These are phyloP conservation scores for Exophiala sp. DNA, from an alignment of 2,329 filamentous ascomycete species.

Conservation along the genomic window DNA sequence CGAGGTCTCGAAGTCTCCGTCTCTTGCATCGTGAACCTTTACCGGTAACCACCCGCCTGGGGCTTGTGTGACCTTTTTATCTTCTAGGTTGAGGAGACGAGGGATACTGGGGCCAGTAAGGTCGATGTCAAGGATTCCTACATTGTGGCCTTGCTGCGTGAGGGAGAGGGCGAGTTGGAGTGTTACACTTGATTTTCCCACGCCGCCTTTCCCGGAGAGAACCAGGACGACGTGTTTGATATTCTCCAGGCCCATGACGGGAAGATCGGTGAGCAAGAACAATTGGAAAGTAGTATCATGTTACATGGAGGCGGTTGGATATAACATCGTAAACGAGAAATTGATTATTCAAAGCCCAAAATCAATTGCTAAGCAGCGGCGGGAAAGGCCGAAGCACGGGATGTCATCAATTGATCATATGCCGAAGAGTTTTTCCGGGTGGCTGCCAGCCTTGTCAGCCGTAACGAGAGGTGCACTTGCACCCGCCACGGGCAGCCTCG, in stretches of 20 bases:
- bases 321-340: background rate
- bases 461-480: background rate
- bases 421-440: background rate
- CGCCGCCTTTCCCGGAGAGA: conserved; percentile 94
- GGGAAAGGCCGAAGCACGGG: background rate
- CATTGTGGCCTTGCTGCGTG: conserved; percentile 74
- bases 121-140: conserved; percentile 93
- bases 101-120: conserved; percentile 95
- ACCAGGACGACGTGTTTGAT: conserved; percentile 42
- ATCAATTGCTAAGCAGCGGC: conserved; percentile 6
- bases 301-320: background rate
- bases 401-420: background rate
- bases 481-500: background rate
- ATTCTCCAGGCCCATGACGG: conserved; percentile 27
- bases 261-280: background rate
- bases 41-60: conserved; percentile 91
- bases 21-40: conserved; percentile 60
- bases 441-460: background rate
- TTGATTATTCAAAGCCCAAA: background rate
- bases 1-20: background rate
- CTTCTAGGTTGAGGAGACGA: conserved; percentile 84
- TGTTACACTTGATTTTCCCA: conserved; percentile 96
- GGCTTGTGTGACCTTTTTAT: conserved; percentile 82
- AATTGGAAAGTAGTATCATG: too few relatives aligned
- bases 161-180: conserved; percentile 90